Conservation (phyloP, 225 moss, liverwort and hornwort genomes). For the Climacium dendroides region DNA sequence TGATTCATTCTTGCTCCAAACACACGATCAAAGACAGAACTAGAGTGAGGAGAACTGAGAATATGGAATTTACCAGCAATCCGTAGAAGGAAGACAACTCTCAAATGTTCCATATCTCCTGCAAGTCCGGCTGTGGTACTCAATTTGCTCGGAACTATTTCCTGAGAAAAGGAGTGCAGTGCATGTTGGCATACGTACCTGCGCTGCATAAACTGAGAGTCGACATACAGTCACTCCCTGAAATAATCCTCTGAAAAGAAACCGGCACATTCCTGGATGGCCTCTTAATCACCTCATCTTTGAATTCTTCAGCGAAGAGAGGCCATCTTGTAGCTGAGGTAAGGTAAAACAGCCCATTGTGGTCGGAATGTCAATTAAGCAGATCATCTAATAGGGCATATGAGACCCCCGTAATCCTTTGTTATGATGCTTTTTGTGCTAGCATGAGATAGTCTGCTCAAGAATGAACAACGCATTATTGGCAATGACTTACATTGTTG, state of each 20-base stretch:
- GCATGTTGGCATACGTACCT: background rate
- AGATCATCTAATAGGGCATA: background rate
- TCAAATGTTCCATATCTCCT: background rate
- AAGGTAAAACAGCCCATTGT: no score
- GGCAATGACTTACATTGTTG: rapidly evolving
- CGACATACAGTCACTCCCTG: background rate
- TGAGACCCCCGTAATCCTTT: rapidly evolving
- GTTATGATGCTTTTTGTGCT: rapidly evolving
- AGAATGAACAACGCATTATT: background rate
- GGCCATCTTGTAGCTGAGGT: no score
- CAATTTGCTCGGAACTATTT: background rate
- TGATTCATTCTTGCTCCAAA: background rate
- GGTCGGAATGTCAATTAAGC: background rate
- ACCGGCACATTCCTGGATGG: background rate
- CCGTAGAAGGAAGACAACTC: background rate
- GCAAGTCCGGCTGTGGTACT: background rate
- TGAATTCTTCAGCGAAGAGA: no score
- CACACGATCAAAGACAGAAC: background rate
- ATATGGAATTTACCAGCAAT: background rate
- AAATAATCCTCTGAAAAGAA: background rate
- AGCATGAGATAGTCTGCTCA: background rate
- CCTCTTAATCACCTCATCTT: no score
- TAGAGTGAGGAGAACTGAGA: background rate
- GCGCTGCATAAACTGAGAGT: background rate
- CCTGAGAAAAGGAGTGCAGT: background rate